Evolutionary conservation across 2,329 filamentous ascomycete species (phyloP), one percentile per base, ranked within the genome.

Genomic region (Metarhizium robertsii): DNA sequence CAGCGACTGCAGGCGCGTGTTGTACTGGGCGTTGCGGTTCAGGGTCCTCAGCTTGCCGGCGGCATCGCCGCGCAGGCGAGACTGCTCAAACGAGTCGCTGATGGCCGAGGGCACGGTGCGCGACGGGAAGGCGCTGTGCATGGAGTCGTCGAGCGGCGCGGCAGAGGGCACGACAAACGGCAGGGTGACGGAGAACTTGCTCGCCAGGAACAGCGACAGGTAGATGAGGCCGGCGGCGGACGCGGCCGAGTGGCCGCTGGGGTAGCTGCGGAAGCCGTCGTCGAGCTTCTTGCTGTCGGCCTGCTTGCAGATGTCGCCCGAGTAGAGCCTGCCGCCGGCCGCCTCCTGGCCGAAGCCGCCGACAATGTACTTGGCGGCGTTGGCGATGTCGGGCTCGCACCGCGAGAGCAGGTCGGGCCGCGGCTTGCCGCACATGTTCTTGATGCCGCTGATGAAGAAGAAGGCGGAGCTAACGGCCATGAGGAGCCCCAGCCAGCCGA

Each of bases 391-490:
- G 2, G 92, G 90, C 53, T 86, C 67, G 70, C 92, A 97, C 49
- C 90, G 82, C 2, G 80, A 79, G 46, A 97, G 82, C 40, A 96
- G 75, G 70, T 97, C 92, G 4, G 92, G 92, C 6, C 92, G 83
- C 34, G 83, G 83, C 61, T 84, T 81, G 60, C 83, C 83, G 58
- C 83, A 84, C 50, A 84, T 73, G 65, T 86, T 90, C 79, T 96
- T 96, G 78, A 95, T 84, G 52, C 87, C 88, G 63, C 90, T 85
- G 1, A 91, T 92, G 63, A 95, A 84, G 70, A 94, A 84, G 75
- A 88, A 95, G 4, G 87, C 80, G 2, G 82, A 77, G 2, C 85
- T 83, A 10, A 90, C 75, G 2, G 88, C 83, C 18, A 96, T 75
- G 1, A 78, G 88, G 2, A 96, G 78, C 0, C 92, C 92, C 64